Evolutionary conservation across 495 filamentous ascomycete genomes (phyloP).

Genomic region (Echria macrotheca): DNA sequence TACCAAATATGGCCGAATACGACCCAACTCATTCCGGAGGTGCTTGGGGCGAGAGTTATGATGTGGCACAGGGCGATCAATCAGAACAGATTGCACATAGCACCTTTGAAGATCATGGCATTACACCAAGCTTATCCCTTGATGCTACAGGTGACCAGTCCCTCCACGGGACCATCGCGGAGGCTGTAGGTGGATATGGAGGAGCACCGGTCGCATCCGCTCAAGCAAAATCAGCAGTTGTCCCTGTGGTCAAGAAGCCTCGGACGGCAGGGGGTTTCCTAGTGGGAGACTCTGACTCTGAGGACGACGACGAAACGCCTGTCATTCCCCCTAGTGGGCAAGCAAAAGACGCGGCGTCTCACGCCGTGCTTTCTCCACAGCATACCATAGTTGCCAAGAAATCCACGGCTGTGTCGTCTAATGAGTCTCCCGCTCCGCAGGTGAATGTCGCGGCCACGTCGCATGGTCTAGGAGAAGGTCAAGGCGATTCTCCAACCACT

Average conservation of each 20-base stretch:
- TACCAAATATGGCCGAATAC: slow-evolving; percentile 34
- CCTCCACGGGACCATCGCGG: slow-evolving; percentile 31
- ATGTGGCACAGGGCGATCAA: slow-evolving; percentile 42
- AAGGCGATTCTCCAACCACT: slow-evolving; percentile 6
- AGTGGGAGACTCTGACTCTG: slow-evolving; percentile 65
- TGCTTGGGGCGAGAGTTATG: slow-evolving; percentile 47
- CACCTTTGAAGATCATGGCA: slow-evolving; percentile 43
- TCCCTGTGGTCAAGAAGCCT: slow-evolving; percentile 48
- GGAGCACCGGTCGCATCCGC: slow-evolving; percentile 40
- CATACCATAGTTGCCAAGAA: slow-evolving; percentile 22
- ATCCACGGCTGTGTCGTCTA: slow-evolving; percentile 11
- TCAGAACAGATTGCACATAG: slow-evolving; percentile 51
- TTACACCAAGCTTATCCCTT: slow-evolving; percentile 41
- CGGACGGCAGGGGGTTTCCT: slow-evolving; percentile 76
- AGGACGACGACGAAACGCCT: slow-evolving; percentile 36
- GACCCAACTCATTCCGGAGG: slow-evolving; percentile 28
- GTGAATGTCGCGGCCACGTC: slow-evolving; percentile 19
- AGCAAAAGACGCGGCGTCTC: slow-evolving; percentile 9
- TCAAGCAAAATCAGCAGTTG: slow-evolving; percentile 32
- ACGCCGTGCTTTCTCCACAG: slow-evolving; percentile 20
- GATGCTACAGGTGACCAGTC: slow-evolving; percentile 41
- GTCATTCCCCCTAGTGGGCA: slow-evolving; percentile 17
- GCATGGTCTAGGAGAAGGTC: slow-evolving; percentile 3
- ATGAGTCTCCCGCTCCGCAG: slow-evolving; percentile 20
- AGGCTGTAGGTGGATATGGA: slow-evolving; percentile 45